phyloP scores from a whole-genome alignment of 177 flowering plant species.

The Tripterygium wilfordii region DNA sequence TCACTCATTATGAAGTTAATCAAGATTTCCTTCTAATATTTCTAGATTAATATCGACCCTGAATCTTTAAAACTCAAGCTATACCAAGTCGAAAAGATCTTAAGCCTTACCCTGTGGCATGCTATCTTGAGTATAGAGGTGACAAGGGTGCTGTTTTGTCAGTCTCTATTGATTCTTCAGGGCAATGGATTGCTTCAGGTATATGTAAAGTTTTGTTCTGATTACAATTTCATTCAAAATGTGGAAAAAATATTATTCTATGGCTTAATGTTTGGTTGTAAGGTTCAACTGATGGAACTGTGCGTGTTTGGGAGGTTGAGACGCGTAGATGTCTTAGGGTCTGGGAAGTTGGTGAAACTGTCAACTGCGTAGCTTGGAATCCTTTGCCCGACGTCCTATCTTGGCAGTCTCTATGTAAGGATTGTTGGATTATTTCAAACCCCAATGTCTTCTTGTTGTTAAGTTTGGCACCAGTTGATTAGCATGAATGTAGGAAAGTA shows the following conservation, averaged over 20 bases:
- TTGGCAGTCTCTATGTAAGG: constrained; percentile 75
- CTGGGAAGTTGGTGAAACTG: constrained; percentile 68
- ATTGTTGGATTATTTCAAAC: neutral
- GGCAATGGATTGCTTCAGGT: constrained; percentile 98
- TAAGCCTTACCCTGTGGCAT: constrained; percentile 75
- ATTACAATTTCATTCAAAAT: neutral
- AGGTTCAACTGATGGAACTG: constrained; percentile 92
- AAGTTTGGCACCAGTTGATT: no score
- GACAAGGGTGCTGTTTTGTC: constrained; percentile 73
- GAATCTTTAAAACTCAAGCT: constrained; percentile 87
- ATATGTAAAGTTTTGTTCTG: constrained; percentile 3
- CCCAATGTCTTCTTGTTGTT: no score
- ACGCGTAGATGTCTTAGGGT: constrained; percentile 73
- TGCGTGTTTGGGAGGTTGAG: constrained; percentile 94
- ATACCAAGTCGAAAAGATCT: constrained; percentile 87
- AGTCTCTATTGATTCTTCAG: constrained; percentile 64
- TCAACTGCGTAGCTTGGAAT: constrained; percentile 83
- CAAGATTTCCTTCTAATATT: constrained; percentile 1
- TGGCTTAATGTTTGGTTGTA: neutral
- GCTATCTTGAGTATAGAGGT: constrained; percentile 87
- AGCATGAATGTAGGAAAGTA: no score
- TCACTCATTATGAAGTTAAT: neutral
- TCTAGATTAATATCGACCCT: constrained; percentile 87
- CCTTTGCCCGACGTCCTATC: constrained; percentile 66
- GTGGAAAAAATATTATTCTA: neutral